Evolutionary conservation across 768 basidiomycete species (phyloP).

Genomic region (Hortiboletus campestris): DNA sequence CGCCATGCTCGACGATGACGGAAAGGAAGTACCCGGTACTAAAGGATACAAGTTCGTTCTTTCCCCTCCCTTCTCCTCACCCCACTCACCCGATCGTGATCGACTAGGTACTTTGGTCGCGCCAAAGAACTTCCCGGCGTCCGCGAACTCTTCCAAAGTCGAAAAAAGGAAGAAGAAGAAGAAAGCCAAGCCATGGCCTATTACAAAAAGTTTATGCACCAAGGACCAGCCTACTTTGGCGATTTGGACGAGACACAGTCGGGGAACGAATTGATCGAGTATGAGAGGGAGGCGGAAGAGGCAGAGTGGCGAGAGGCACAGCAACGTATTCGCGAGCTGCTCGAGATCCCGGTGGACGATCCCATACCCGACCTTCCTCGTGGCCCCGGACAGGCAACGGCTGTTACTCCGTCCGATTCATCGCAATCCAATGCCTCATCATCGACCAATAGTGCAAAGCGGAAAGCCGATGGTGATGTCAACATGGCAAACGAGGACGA

Average conservation of each 20-base stretch:
- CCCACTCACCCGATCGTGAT: background rate
- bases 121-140: slow-evolving; percentile 96
- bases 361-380: slow-evolving; percentile 53
- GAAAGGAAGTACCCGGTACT: slow-evolving; percentile 93
- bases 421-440: slow-evolving; percentile 18
- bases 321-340: slow-evolving; percentile 48
- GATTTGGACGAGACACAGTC: slow-evolving; percentile 72
- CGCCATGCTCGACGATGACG: slow-evolving; percentile 92
- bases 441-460: slow-evolving; percentile 41
- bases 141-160: slow-evolving; percentile 87
- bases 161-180: slow-evolving; percentile 85
- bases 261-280: slow-evolving; percentile 63
- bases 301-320: slow-evolving; percentile 71
- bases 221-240: slow-evolving; percentile 87
- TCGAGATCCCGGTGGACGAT: slow-evolving; percentile 51
- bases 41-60: slow-evolving; percentile 89
- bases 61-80: background rate
- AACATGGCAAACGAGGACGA: slow-evolving; percentile 33
- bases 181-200: slow-evolving; percentile 72
- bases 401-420: slow-evolving; percentile 16
- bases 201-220: slow-evolving; percentile 87
- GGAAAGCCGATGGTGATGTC: slow-evolving; percentile 51
- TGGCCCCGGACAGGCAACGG: slow-evolving; percentile 8
- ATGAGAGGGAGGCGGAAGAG: slow-evolving; percentile 69
- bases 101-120: slow-evolving; percentile 86